Conservation (phyloP, 2,329 filamentous ascomycete species). For the Elsinoe ampelina region DNA sequence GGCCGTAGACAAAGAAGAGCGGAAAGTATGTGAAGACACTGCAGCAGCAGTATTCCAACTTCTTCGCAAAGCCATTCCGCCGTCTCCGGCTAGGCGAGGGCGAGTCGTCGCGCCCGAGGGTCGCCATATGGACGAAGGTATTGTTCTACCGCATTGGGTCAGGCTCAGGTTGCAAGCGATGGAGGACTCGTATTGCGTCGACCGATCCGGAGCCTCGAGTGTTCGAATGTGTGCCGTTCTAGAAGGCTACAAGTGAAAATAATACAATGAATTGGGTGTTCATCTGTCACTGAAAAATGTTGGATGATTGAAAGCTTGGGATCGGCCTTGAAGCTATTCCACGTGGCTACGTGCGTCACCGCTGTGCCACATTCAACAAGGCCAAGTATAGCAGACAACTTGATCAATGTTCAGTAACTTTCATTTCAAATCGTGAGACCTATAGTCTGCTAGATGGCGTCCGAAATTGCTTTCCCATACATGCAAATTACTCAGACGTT, state of each 20-base stretch:
- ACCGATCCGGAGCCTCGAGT: too few relatives aligned
- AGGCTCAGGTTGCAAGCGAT: too few relatives aligned
- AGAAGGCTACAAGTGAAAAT: not conserved
- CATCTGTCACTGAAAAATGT: not conserved
- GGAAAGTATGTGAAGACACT: constrained; percentile 70
- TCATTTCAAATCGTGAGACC: not conserved
- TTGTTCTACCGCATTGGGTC: not conserved
- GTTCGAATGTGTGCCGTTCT: too few relatives aligned
- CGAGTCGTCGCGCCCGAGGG: constrained; percentile 16
- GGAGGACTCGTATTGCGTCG: not conserved
- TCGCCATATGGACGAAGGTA: not conserved
- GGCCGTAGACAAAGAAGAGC: constrained; percentile 75
- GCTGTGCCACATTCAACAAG: too few relatives aligned
- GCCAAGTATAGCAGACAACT: too few relatives aligned
- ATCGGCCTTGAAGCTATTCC: not conserved
- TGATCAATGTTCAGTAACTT: not conserved
- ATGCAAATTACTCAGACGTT: not conserved
- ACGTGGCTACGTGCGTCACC: not conserved
- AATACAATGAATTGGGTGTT: not conserved
- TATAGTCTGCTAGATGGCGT: not conserved
- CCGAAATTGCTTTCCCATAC: not conserved
- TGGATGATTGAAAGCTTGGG: not conserved
- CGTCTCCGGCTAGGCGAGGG: constrained; percentile 26
- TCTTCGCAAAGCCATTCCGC: constrained; percentile 49
- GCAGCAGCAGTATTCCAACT: constrained; percentile 78